phyloP scores from a whole-genome alignment of 352 stramenopile species.

The Plasmopara viticola region DNA sequence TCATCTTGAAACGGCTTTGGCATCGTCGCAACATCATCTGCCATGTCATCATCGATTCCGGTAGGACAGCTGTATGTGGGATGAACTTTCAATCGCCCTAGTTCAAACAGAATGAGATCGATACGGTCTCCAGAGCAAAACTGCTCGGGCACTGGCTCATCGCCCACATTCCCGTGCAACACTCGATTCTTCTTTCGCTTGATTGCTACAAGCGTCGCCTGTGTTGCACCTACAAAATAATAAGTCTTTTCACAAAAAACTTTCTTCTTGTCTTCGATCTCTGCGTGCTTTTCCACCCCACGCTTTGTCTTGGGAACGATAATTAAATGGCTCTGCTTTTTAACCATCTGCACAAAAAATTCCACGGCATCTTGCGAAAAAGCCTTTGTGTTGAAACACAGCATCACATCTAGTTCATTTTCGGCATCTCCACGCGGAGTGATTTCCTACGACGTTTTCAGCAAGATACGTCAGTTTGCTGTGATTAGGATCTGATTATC shows the following conservation, averaged over 20 bases:
- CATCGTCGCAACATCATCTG: constrained; percentile 16
- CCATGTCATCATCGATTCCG: constrained; percentile 5
- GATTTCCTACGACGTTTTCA: constrained; percentile 43
- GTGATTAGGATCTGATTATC: constrained; percentile 1
- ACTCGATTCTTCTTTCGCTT: constrained; percentile 51
- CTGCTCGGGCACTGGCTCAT: constrained; percentile 35
- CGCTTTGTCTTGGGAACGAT: constrained; percentile 43
- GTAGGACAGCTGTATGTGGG: constrained; percentile 10
- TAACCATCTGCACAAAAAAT: constrained; percentile 65
- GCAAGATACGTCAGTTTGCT: constrained; percentile 9
- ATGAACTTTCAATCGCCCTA: constrained; percentile 48
- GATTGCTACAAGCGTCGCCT: constrained; percentile 48
- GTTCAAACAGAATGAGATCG: constrained; percentile 68
- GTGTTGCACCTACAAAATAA: constrained; percentile 51
- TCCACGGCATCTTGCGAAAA: constrained; percentile 40
- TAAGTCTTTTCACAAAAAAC: constrained; percentile 21
- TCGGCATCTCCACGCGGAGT: constrained; percentile 39
- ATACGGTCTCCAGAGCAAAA: constrained; percentile 71
- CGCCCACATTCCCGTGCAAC: constrained; percentile 34
- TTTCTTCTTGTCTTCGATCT: constrained; percentile 17
- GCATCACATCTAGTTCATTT: constrained; percentile 62
- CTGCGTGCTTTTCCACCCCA: constrained; percentile 27
- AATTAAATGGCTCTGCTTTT: constrained; percentile 51
- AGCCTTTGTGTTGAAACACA: constrained; percentile 64
- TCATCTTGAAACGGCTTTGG: constrained; percentile 55